These are phyloP conservation scores for Sugiyamaella grinbergsii DNA, from an alignment of 1,139 yeast species.

Conservation along the genomic window DNA sequence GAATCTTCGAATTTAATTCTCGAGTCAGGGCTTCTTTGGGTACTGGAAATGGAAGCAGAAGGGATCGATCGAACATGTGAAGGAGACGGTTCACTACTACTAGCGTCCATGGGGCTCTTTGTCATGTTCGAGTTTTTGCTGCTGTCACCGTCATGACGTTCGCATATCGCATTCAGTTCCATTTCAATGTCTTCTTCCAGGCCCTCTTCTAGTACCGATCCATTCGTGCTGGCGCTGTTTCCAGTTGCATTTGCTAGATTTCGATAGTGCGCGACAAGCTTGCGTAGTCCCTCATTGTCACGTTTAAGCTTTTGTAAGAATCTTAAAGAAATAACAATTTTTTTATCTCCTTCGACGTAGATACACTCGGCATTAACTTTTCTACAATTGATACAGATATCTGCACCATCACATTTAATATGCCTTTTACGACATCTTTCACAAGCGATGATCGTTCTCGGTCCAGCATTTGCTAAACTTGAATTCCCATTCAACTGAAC, in stretches of 20 bases:
- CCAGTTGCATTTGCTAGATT: slow-evolving; percentile 2
- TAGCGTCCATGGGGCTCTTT: background rate
- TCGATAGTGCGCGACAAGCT: background rate
- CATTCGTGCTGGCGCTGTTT: slow-evolving; percentile 1
- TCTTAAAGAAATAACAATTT: slow-evolving; percentile 74
- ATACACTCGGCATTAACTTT: slow-evolving; percentile 65
- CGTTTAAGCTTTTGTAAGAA: slow-evolving; percentile 70
- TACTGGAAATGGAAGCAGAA: background rate
- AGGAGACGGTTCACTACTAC: slow-evolving; percentile 10
- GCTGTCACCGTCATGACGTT: background rate
- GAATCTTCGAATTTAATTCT: slow-evolving; percentile 3
- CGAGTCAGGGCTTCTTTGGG: slow-evolving; percentile 5
- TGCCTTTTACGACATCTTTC: slow-evolving; percentile 74
- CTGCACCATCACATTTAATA: slow-evolving; percentile 79
- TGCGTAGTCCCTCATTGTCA: slow-evolving; percentile 43
- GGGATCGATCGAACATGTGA: slow-evolving; percentile 1
- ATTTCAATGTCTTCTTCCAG: slow-evolving; percentile 13
- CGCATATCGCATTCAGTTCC: slow-evolving; percentile 15
- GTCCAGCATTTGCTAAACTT: background rate
- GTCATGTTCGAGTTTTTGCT: background rate
- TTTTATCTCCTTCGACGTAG: slow-evolving; percentile 75
- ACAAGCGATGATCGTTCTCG: slow-evolving; percentile 44
- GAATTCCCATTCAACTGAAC: slow-evolving; percentile 2
- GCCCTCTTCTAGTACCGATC: background rate
- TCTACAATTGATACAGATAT: slow-evolving; percentile 69